Evolutionary conservation across 768 basidiomycete genomes (phyloP).

Genomic region (Tricholoma sp.): DNA sequence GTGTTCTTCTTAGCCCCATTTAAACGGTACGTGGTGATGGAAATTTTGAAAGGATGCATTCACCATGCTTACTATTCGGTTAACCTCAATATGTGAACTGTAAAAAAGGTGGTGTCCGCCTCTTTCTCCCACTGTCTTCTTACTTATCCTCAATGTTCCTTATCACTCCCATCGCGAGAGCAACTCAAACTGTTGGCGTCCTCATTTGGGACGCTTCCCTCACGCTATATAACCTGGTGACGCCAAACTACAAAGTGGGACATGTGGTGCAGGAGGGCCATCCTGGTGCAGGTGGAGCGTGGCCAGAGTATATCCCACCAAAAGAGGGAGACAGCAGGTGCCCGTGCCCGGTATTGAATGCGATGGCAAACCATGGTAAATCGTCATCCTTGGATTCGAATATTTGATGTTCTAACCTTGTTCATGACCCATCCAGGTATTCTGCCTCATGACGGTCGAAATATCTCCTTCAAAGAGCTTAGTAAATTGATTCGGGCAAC

Average conservation of each 20-base stretch:
- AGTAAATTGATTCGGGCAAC: constrained; percentile 38
- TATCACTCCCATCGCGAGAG: not conserved
- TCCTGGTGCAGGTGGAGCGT: constrained; percentile 51
- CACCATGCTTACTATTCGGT: constrained; percentile 32
- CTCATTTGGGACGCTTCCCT: constrained; percentile 47
- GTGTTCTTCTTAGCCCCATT: not conserved
- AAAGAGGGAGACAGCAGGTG: constrained; percentile 58
- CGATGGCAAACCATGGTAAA: constrained; percentile 75
- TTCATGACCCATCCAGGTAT: constrained; percentile 37
- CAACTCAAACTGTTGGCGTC: constrained; percentile 15
- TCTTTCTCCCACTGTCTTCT: constrained; percentile 50
- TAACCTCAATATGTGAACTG: constrained; percentile 10
- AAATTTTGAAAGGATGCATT: not conserved
- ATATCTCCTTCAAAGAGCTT: constrained; percentile 54
- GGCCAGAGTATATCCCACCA: constrained; percentile 61
- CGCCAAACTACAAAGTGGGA: constrained; percentile 42
- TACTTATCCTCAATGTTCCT: constrained; percentile 24
- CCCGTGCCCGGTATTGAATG: constrained; percentile 70
- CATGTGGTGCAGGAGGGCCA: constrained; percentile 47
- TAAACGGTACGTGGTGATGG: not conserved
- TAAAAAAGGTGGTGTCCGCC: constrained; percentile 36
- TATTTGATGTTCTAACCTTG: not conserved
- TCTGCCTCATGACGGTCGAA: constrained; percentile 55
- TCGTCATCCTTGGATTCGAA: not conserved
- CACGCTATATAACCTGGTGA: constrained; percentile 42